These are phyloP conservation scores for Cenchrus fungigraminus DNA, from an alignment of 176 grass and related monocot species.

Conservation along the genomic window DNA sequence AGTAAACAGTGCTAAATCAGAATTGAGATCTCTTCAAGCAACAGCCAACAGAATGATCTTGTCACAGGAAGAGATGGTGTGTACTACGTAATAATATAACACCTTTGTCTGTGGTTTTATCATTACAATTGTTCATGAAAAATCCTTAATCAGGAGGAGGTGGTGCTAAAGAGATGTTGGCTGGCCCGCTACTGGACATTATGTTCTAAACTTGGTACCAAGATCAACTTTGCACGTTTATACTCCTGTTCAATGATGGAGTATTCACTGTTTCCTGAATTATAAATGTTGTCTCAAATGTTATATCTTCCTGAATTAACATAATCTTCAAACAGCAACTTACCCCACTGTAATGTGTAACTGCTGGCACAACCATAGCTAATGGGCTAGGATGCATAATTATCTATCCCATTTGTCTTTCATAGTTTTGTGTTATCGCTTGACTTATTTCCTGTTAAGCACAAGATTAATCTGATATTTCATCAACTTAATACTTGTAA, in stretches of 20 bases:
- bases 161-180: constrained; percentile 97
- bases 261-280: constrained; percentile 25
- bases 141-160: constrained; percentile 78
- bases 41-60: constrained; percentile 78
- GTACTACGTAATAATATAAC: constrained; percentile 24
- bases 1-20: constrained; percentile 58
- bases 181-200: constrained; percentile 94
- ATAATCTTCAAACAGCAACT: constrained; percentile 22
- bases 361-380: constrained; percentile 9
- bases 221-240: constrained; percentile 33
- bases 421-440: not conserved
- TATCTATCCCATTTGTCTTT: not conserved
- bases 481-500: not conserved
- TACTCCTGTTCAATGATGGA: not conserved
- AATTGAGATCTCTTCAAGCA: constrained; percentile 66
- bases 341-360: constrained; percentile 17
- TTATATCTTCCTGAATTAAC: constrained; percentile 6
- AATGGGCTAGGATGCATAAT: constrained; percentile 25
- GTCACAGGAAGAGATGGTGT: constrained; percentile 89
- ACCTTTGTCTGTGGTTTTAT: constrained; percentile 33
- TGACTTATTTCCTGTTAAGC: constrained; percentile 17
- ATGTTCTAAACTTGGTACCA: constrained; percentile 79
- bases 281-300: constrained; percentile 27
- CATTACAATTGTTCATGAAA: constrained; percentile 39
- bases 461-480: not conserved